Conservation (phyloP, 495 filamentous ascomycete genomes). For the Penicillium canariense region DNA sequence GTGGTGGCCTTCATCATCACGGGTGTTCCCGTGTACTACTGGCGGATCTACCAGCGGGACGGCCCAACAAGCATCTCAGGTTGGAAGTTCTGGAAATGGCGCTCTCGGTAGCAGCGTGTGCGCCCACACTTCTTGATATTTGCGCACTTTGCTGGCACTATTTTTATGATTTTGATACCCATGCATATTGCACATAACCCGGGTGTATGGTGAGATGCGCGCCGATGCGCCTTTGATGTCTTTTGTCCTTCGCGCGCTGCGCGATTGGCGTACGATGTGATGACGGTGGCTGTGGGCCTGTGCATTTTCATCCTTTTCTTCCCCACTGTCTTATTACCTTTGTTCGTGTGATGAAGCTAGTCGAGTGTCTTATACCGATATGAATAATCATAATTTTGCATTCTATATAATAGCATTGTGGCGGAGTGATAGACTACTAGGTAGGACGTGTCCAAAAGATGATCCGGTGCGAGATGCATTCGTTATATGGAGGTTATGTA, state of each 20-base stretch:
- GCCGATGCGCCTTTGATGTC: background rate
- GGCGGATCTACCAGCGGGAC: slow-evolving; percentile 65
- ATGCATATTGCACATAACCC: slow-evolving; percentile 1
- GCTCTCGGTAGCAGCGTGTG: slow-evolving; percentile 12
- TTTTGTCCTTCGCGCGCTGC: background rate
- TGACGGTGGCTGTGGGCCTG: slow-evolving; percentile 17
- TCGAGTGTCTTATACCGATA: background rate
- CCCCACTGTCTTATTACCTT: slow-evolving; percentile 14
- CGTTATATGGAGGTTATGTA: too few species aligned
- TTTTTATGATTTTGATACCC: slow-evolving; percentile 2
- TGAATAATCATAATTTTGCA: slow-evolving; percentile 6
- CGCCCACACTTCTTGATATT: background rate
- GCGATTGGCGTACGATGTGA: slow-evolving; percentile 22
- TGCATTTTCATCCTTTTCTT: slow-evolving; percentile 16
- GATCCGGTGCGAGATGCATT: too few species aligned
- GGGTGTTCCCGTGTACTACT: slow-evolving; percentile 85
- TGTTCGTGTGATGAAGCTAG: background rate
- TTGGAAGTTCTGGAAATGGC: slow-evolving; percentile 62
- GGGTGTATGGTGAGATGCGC: background rate
- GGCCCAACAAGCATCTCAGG: slow-evolving; percentile 45
- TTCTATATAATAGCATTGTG: too few species aligned
- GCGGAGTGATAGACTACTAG: too few species aligned
- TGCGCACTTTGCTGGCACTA: background rate
- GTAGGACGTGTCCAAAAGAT: too few species aligned
- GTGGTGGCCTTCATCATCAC: slow-evolving; percentile 80